Evolutionary conservation across 306 rosid genomes (phyloP).

Genomic region (Rosa multiflora): DNA sequence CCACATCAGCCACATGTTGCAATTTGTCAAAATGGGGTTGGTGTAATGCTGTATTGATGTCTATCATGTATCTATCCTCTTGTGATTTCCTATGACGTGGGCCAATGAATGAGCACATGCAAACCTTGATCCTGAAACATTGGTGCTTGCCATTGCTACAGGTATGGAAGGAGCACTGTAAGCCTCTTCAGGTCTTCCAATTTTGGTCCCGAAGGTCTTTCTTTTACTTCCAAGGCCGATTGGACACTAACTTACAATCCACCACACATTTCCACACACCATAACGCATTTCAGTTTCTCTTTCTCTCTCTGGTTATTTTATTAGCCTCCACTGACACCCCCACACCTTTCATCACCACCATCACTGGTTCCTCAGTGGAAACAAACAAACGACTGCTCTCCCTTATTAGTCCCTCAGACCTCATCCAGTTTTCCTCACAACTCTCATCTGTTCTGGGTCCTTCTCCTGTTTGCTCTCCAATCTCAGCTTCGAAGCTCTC

Average conservation of each 20-base stretch:
- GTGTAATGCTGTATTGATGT: not conserved
- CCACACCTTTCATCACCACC: slow-evolving; percentile 13
- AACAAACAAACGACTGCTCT: not conserved
- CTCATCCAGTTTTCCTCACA: not conserved
- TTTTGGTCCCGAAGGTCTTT: not conserved
- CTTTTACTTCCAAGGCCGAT: not conserved
- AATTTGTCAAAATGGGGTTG: not conserved
- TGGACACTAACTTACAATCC: not conserved
- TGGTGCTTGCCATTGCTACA: not conserved
- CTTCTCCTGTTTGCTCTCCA: slow-evolving; percentile 22
- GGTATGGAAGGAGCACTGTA: not conserved
- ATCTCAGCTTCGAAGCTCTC: not conserved
- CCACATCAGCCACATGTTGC: not conserved
- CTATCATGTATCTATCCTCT: slow-evolving; percentile 47
- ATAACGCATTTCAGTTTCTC: not conserved
- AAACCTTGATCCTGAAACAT: not conserved
- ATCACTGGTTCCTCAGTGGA: slow-evolving; percentile 25
- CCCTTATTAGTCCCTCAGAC: not conserved
- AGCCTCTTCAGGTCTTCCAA: no score
- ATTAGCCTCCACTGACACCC: slow-evolving; percentile 8
- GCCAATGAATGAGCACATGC: slow-evolving; percentile 46
- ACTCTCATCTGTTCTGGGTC: slow-evolving; percentile 23
- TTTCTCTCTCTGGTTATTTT: not conserved
- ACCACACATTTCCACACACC: slow-evolving; percentile 12
- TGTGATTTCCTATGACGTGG: slow-evolving; percentile 75